Evolutionary conservation across 768 basidiomycete genomes (phyloP), one percentile per base, ranked within the genome.

Genomic region (Suillus ampliporus): DNA sequence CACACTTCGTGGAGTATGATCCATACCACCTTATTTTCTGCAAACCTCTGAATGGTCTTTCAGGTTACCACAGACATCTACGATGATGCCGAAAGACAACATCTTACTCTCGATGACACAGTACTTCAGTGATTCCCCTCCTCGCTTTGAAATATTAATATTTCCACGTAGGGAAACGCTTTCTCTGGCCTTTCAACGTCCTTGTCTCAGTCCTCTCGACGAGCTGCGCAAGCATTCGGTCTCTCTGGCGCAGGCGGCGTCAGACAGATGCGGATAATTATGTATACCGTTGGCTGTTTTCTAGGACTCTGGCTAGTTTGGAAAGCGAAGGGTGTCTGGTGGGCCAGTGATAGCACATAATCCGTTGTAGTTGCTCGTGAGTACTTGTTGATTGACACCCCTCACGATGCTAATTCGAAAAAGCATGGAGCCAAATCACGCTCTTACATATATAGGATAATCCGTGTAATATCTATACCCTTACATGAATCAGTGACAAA

Each of bases 1-100:
- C 46, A 90, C 89, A 19, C 72, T 95, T 52, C 87, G 92, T 64
- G 89, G 90, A n/a, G 93, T 94, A 72, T 67, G 85, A 65, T 19
- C 23, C 52, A 34, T 59, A 0, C 17, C 11, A 3, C 6, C 43
- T 44, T 4, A 19, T 35, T 58, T 41, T 40, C 59, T 48, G 8
- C n/a, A 43, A 38, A 10, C 14, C 37, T 59, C 31, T 19, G 6
- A 41, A 41, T 61, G 50, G 65, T 50, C 35, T 35, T 43, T 21
- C 57, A 95, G 92, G 83, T 95, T n/a, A 95, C 93, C 14, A 90
- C 86, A 3, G 93, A 95, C 77, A 94, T 95, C 43, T 83, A 95
- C 72, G 84, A 87, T 64, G 94, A 95, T 69, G 89, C 89, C 1
- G 93, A 95, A 76, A 79, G 88, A 11, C 94, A 95, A 77, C 94